These are phyloP conservation scores for Cichorium intybus DNA, from an alignment of 140 eudicot genomes.

Conservation along the genomic window DNA sequence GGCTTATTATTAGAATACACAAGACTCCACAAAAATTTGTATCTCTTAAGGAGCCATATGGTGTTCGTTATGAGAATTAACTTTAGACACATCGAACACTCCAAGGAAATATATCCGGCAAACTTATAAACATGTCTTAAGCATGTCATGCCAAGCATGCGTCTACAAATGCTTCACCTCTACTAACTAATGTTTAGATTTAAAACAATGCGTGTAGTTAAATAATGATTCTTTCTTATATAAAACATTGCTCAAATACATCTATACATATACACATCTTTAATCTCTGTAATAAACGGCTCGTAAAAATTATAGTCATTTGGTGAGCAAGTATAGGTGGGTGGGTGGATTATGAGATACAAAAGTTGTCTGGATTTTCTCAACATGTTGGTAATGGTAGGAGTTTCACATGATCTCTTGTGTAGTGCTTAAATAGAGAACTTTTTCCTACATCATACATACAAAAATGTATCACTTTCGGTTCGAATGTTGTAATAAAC, in stretches of 20 bases:
- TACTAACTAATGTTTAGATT: not conserved
- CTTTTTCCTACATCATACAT: not conserved
- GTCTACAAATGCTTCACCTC: not conserved
- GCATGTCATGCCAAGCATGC: conserved; percentile 5
- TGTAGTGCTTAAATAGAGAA: too few relatives aligned
- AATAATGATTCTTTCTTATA: not conserved
- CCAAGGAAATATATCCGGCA: conserved; percentile 1
- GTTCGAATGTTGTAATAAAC: too few relatives aligned
- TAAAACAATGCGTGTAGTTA: not conserved
- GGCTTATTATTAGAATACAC: not conserved
- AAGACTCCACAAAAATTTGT: not conserved
- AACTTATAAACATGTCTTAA: not conserved
- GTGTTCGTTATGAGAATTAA: conserved; percentile 1
- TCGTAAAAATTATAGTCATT: not conserved
- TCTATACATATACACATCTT: not conserved
- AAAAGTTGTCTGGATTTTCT: not conserved
- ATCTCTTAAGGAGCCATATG: not conserved
- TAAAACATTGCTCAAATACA: not conserved
- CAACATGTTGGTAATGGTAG: not conserved
- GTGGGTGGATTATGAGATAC: not conserved
- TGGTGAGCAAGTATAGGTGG: not conserved
- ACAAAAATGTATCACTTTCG: too few relatives aligned
- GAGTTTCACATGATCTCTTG: not conserved
- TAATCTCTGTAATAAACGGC: not conserved
- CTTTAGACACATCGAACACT: conserved; percentile 12